Percentiles rank a stretch among this genome's conserved stretches.
These are phyloP conservation scores for Saccharomyces hybrid DNA, from an alignment of 1,139 yeast species.

Conservation along the genomic window DNA sequence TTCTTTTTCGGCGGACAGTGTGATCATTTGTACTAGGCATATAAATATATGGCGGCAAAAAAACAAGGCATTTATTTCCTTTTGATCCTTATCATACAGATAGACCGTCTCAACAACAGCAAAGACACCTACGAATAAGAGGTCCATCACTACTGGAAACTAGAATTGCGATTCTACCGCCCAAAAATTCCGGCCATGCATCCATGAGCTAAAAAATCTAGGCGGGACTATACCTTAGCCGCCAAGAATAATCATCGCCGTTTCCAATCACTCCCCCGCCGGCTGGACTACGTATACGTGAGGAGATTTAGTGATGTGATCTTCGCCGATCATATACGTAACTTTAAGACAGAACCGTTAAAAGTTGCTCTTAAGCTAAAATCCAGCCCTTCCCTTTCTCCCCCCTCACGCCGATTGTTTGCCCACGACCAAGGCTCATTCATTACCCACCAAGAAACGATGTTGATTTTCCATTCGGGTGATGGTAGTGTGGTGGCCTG, in stretches of 20 bases:
- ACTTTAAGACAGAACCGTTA: not conserved
- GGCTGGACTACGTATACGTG: not conserved
- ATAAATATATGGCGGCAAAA: not conserved
- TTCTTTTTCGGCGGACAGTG: not conserved
- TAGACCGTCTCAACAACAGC: not conserved
- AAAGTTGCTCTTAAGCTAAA: not conserved
- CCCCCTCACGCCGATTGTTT: not conserved
- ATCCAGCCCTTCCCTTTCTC: not conserved
- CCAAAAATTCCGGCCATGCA: not conserved
- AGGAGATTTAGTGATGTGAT: not conserved
- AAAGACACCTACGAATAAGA: not conserved
- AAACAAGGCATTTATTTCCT: not conserved
- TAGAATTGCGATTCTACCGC: not conserved
- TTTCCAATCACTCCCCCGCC: not conserved
- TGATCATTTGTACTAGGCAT: not conserved
- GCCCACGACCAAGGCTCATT: not conserved
- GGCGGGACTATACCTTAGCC: not conserved
- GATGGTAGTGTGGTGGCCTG: not conserved
- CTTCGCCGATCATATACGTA: not conserved
- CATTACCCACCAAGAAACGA: not conserved
- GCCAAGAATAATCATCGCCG: not conserved
- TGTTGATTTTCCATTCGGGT: not conserved
- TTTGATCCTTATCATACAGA: not conserved
- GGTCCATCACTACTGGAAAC: not conserved
- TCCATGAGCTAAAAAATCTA: not conserved